A percentile compares a stretch with the other conserved stretches of the same genome.
These are phyloP conservation scores for Rhodomyrtus psidioides DNA, from an alignment of 441 rosid species.

Conservation along the genomic window DNA sequence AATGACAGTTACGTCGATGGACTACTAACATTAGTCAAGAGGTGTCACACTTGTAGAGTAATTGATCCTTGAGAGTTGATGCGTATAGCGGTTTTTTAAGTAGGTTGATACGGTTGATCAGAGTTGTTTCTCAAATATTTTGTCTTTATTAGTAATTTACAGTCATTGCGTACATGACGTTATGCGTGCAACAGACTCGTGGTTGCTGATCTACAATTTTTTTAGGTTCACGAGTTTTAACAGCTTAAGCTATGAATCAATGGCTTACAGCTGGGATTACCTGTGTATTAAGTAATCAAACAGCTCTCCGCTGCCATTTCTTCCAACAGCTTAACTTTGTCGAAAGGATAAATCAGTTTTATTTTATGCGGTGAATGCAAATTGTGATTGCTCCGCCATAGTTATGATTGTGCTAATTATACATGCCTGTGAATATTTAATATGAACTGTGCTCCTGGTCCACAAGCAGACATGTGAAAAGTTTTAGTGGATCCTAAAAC, in stretches of 20 bases:
- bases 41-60: background rate
- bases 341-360: background rate
- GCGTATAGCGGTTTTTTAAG: background rate
- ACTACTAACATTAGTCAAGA: background rate
- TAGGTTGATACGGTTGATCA: background rate
- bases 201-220: background rate
- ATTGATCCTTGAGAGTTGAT: background rate
- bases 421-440: background rate
- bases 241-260: background rate
- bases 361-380: background rate
- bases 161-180: background rate
- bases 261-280: background rate
- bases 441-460: background rate
- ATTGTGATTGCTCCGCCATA: background rate
- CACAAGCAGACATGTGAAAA: background rate
- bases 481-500: background rate
- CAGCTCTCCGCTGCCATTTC: background rate
- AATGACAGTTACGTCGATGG: background rate
- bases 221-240: background rate
- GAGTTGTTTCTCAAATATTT: background rate
- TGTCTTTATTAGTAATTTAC: background rate
- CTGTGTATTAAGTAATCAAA: background rate
- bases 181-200: background rate
- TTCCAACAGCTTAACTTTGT: background rate
- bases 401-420: background rate